Conservation (phyloP, 1,139 yeast genomes). For the Kurtzmaniella quercitrusa region DNA sequence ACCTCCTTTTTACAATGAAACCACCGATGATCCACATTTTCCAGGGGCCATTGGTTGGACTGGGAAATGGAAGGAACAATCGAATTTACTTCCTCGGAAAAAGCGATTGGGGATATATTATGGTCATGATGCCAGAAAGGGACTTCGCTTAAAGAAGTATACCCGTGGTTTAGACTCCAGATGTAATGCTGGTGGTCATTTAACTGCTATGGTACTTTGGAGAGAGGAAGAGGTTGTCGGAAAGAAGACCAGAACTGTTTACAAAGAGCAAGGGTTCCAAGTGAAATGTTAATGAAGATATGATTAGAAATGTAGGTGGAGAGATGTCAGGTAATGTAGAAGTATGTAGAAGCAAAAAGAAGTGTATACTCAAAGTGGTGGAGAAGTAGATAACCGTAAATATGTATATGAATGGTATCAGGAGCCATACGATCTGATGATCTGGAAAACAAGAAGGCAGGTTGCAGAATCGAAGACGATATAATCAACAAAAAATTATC, state of each 20-base stretch:
- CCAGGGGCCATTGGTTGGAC: slow-evolving; percentile 62
- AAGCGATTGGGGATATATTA: slow-evolving; percentile 57
- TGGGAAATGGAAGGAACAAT: slow-evolving; percentile 53
- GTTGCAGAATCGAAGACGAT: too few species aligned
- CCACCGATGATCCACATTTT: slow-evolving; percentile 48
- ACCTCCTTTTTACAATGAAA: slow-evolving; percentile 52
- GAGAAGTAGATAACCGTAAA: too few species aligned
- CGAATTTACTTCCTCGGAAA: slow-evolving; percentile 27
- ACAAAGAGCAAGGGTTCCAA: slow-evolving; percentile 22
- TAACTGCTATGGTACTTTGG: slow-evolving; percentile 63
- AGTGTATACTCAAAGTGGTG: too few species aligned
- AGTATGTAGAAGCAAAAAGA: too few species aligned
- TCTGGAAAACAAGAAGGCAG: too few species aligned
- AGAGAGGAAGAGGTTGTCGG: slow-evolving; percentile 12
- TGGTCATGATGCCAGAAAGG: slow-evolving; percentile 86
- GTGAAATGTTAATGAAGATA: slow-evolving; percentile 17
- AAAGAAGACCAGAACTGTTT: slow-evolving; percentile 12
- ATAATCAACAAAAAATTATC: too few species aligned
- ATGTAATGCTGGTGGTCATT: slow-evolving; percentile 70
- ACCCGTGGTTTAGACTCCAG: slow-evolving; percentile 81
- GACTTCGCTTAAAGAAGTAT: slow-evolving; percentile 60
- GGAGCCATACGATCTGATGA: too few species aligned
- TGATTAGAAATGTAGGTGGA: background rate
- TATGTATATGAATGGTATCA: too few species aligned
- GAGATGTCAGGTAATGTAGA: too few species aligned